Conservation (phyloP, 148 eudicot species). For the Vaccinium macrocarpon region DNA sequence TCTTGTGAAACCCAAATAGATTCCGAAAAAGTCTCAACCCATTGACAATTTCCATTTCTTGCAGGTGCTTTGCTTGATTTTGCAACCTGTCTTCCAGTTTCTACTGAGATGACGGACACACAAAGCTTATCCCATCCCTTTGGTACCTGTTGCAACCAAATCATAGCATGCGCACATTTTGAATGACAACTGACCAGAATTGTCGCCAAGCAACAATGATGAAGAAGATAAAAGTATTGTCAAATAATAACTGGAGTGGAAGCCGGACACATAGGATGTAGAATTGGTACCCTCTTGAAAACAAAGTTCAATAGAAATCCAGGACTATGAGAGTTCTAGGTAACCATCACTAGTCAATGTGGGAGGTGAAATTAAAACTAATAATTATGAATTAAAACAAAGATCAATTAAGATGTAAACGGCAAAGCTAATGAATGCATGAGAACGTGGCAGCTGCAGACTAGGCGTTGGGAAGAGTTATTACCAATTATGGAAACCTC, state of each 20-base stretch:
- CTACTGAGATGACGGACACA: constrained; percentile 44
- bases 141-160: constrained; percentile 51
- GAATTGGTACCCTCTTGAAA: neutral
- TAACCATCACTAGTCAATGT: neutral
- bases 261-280: neutral
- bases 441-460: neutral
- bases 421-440: neutral
- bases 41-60: constrained; percentile 60
- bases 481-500: neutral
- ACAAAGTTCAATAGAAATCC: neutral
- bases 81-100: constrained; percentile 60
- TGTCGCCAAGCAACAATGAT: neutral
- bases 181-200: neutral
- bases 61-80: constrained; percentile 55
- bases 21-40: constrained; percentile 60
- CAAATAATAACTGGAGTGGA: neutral
- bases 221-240: too few species aligned
- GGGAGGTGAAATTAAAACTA: neutral
- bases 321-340: constrained; percentile 3
- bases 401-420: neutral
- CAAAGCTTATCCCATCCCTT: constrained; percentile 84
- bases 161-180: neutral
- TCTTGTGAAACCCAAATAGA: constrained; percentile 43
- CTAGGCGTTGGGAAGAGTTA: neutral
- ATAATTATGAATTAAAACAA: neutral